A percentile compares a stretch with the other conserved stretches of the same genome.
phyloP scores from a whole-genome alignment of 2,329 filamentous ascomycete species.

The Botrytis fabae region DNA sequence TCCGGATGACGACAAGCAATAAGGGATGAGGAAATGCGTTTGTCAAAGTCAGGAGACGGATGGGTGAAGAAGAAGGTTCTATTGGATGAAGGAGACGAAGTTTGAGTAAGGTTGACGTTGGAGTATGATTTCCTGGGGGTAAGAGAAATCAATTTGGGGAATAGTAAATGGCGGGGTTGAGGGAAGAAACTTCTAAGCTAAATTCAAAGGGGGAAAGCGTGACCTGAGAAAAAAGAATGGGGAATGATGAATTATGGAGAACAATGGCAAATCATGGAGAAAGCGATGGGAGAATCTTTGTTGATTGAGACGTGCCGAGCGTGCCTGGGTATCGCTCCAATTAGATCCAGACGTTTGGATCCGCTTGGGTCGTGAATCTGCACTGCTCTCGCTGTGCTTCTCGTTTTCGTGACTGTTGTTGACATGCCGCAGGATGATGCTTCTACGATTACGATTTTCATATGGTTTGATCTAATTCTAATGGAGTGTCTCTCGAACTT shows the following conservation, averaged over 20 bases:
- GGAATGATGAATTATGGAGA: neutral
- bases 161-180: slow-evolving; percentile 10
- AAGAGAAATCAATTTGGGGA: slow-evolving; percentile 20
- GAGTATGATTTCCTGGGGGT: slow-evolving; percentile 19
- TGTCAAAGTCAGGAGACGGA: slow-evolving; percentile 28
- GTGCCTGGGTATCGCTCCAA: neutral
- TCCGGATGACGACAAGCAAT: slow-evolving; percentile 12
- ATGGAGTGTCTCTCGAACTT: neutral
- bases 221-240: neutral
- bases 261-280: neutral
- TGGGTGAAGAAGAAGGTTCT: neutral
- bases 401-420: neutral
- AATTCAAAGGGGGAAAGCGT: neutral
- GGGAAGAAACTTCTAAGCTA: neutral
- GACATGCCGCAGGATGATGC: neutral
- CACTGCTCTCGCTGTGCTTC: neutral
- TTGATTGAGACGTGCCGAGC: neutral
- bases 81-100: slow-evolving; percentile 12
- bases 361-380: neutral
- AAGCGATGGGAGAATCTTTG: neutral
- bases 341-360: neutral
- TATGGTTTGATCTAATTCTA: neutral
- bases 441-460: neutral
- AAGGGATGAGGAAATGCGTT: slow-evolving; percentile 13
- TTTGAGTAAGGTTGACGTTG: slow-evolving; percentile 1